phyloP scores from a whole-genome alignment of 2,329 filamentous ascomycete genomes.

The Xylogone sp. region DNA sequence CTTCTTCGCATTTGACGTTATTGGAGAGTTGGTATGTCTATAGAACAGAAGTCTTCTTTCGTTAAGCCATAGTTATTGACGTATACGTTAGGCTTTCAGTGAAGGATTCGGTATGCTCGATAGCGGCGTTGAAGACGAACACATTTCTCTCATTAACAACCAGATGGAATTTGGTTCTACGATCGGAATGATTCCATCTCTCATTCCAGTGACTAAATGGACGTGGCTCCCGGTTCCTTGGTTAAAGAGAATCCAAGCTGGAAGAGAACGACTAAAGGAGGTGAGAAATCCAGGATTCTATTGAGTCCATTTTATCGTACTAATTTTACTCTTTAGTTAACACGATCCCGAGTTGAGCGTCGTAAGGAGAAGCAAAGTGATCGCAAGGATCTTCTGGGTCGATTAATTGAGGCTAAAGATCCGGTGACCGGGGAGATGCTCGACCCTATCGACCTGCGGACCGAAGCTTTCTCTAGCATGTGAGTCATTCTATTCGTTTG shows the following conservation, averaged over 20 bases:
- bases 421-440: constrained; percentile 1
- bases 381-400: neutral
- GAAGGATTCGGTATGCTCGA: neutral
- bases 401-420: constrained; percentile 2
- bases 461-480: constrained; percentile 3
- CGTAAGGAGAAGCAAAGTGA: neutral
- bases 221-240: neutral
- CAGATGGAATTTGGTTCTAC: neutral
- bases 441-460: neutral
- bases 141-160: neutral
- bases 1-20: constrained; percentile 23
- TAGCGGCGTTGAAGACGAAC: neutral
- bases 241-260: neutral
- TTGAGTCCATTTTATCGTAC: neutral
- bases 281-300: neutral
- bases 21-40: constrained; percentile 20
- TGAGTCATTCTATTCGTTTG: no score
- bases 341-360: neutral
- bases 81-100: neutral
- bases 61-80: neutral
- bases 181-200: neutral
- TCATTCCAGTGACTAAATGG: neutral
- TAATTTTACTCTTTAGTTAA: neutral
- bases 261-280: neutral
- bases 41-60: neutral